These are phyloP conservation scores for Neonectria coccinea DNA, from an alignment of 2,329 filamentous ascomycete species.

Conservation along the genomic window DNA sequence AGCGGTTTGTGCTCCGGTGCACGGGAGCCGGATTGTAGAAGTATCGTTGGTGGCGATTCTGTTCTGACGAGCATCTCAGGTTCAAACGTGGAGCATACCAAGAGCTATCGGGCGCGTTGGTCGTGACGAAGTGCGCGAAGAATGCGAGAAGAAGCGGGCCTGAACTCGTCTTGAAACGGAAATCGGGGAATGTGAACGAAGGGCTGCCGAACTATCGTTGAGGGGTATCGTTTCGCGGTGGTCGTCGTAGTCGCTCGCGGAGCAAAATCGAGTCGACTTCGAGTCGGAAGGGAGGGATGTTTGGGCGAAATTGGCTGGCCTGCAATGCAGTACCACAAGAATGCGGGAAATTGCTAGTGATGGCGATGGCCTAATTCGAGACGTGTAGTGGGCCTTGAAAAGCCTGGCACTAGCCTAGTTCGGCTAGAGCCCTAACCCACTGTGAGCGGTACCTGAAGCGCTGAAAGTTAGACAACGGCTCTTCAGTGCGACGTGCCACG, in stretches of 20 bases:
- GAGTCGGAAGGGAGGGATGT: slow-evolving; percentile 36
- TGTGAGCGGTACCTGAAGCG: slow-evolving; percentile 44
- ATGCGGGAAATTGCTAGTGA: slow-evolving; percentile 54
- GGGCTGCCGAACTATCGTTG: slow-evolving; percentile 10
- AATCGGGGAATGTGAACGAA: slow-evolving; percentile 20
- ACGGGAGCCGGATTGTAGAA: slow-evolving; percentile 26
- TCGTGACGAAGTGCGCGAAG: slow-evolving; percentile 25
- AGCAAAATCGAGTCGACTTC: slow-evolving; percentile 15
- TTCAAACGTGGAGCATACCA: slow-evolving; percentile 44
- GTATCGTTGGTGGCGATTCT: slow-evolving; percentile 32
- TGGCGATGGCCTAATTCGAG: slow-evolving; percentile 47
- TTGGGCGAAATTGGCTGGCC: slow-evolving; percentile 37
- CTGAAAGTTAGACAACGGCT: slow-evolving; percentile 28
- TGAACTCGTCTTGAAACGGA: background rate
- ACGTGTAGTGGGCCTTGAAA: slow-evolving; percentile 37
- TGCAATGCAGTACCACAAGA: slow-evolving; percentile 39
- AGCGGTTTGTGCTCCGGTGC: slow-evolving; percentile 17
- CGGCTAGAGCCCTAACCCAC: slow-evolving; percentile 37
- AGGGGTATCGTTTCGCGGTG: slow-evolving; percentile 17
- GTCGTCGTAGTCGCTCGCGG: slow-evolving; percentile 25
- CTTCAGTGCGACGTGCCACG: slow-evolving; percentile 12
- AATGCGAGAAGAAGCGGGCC: slow-evolving; percentile 15
- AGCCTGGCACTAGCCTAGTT: slow-evolving; percentile 36
- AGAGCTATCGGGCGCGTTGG: slow-evolving; percentile 39
- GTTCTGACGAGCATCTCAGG: slow-evolving; percentile 47